phyloP scores from a whole-genome alignment of 768 basidiomycete genomes.

The Psilocybe cubensis region DNA sequence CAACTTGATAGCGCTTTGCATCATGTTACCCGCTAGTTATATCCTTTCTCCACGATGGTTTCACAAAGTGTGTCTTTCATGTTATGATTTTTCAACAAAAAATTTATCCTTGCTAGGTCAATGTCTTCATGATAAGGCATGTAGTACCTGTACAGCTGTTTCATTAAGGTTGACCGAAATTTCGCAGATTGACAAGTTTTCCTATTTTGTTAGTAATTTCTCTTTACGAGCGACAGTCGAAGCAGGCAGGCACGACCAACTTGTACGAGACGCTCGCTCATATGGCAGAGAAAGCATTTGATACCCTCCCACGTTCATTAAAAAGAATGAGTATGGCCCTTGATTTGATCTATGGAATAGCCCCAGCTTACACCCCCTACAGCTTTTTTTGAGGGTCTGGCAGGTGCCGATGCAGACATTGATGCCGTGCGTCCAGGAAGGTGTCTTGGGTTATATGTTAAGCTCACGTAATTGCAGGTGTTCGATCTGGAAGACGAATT shows the following conservation, averaged over 20 bases:
- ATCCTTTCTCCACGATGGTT: slow-evolving; percentile 95
- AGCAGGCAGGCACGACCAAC: slow-evolving; percentile 61
- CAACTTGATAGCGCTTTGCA: slow-evolving; percentile 83
- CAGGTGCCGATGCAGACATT: slow-evolving; percentile 74
- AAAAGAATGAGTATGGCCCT: slow-evolving; percentile 70
- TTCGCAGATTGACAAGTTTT: slow-evolving; percentile 72
- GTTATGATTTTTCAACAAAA: not conserved
- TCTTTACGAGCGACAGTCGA: slow-evolving; percentile 85
- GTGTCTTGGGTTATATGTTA: not conserved
- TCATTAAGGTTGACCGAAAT: not conserved
- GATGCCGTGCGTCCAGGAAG: slow-evolving; percentile 58
- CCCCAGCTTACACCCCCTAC: not conserved
- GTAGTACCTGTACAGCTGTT: not conserved
- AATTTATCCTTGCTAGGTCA: slow-evolving; percentile 54
- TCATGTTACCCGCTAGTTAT: slow-evolving; percentile 88
- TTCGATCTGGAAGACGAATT: slow-evolving; percentile 80
- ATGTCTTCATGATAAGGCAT: slow-evolving; percentile 86
- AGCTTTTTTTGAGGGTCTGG: slow-evolving; percentile 83
- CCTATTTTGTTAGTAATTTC: slow-evolving; percentile 83
- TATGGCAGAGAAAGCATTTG: slow-evolving; percentile 69
- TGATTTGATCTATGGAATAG: not conserved
- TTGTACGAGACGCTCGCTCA: slow-evolving; percentile 76
- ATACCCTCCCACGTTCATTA: slow-evolving; percentile 75
- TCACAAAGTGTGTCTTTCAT: slow-evolving; percentile 68
- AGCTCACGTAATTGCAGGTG: slow-evolving; percentile 46